Evolutionary conservation across 2,329 filamentous ascomycete genomes (phyloP), one percentile per base, ranked within the genome.

Genomic region (Anthostomella pinea): DNA sequence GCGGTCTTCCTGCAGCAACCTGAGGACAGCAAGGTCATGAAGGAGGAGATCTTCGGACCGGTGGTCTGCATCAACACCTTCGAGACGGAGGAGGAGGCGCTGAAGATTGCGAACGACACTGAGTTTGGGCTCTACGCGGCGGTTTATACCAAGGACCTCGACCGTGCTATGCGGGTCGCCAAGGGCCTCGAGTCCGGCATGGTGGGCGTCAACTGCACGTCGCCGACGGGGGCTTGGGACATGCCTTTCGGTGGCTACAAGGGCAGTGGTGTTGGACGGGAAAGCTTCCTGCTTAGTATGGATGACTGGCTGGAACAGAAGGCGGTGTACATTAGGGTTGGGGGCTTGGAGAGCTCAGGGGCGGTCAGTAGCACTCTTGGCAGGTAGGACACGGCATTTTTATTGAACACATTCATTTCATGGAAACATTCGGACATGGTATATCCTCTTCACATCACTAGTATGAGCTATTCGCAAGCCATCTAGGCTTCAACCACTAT

Each of bases 31-130:
- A 61, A 60, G 38, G 70, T 82, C 33, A 74, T 73, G 58, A 69
- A 71, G 14, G 77, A 83, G 45, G 79, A 83, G 42, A 69, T 83
- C 1, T 84, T 84, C 43, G 79, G 80, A 0, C 79, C 80, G 0
- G 79, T 85, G 4, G 72, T 78, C 0, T 71, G 70, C 16, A 72
- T 83, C 45, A 70, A 70, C 35, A 69, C 66, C 0, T 81, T 81
- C 60, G 72, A 75, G 51, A 70, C 67, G 0, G 77, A 80, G 48
- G 68, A 72, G 17, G 75, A 80, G 45, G 74, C 67, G 1, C 52
- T 80, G 19, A 54, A 62, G 25, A 59, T 67, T 19, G 75, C 76
- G 2, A 81, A 81, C 49, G 68, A 79, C 50, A 73, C 70, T 5
- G 71, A 71, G 21, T 79, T 73, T 47, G 77, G 76, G 3, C 62